Percentiles rank a stretch among this genome's conserved stretches.
Evolutionary conservation across 768 basidiomycete species (phyloP).

Genomic region (Lentinula detonsa): DNA sequence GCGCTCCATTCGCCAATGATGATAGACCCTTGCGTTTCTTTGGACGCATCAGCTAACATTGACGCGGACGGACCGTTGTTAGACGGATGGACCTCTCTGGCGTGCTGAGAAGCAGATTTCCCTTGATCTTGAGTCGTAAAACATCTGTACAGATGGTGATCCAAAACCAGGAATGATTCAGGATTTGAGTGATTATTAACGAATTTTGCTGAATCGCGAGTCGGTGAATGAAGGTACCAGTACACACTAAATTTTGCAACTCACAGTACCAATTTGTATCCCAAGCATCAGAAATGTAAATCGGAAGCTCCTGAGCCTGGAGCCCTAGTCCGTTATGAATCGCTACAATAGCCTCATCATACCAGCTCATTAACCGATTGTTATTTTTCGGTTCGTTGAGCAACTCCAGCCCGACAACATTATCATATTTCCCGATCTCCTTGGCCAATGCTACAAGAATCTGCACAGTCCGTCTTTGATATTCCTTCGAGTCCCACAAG

Average conservation of each 20-base stretch:
- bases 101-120: constrained; percentile 49
- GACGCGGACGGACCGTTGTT: background rate
- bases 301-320: constrained; percentile 28
- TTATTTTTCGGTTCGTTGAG: constrained; percentile 54
- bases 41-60: constrained; percentile 23
- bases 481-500: constrained; percentile 38
- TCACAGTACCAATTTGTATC: constrained; percentile 49
- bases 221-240: background rate
- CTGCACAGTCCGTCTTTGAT: constrained; percentile 35
- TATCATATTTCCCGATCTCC: constrained; percentile 33
- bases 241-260: constrained; percentile 18
- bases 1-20: constrained; percentile 80
- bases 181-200: constrained; percentile 25
- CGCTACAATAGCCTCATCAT: constrained; percentile 42
- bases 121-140: constrained; percentile 56
- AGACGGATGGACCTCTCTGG: constrained; percentile 7
- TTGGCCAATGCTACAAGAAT: constrained; percentile 39
- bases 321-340: constrained; percentile 39
- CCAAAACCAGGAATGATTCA: constrained; percentile 48
- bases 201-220: constrained; percentile 21
- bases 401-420: constrained; percentile 56
- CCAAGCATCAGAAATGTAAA: constrained; percentile 79
- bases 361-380: constrained; percentile 54
- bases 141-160: constrained; percentile 83
- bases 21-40: constrained; percentile 36